Conservation (phyloP, 305 asterid genomes). For the Rubia tinctorum region DNA sequence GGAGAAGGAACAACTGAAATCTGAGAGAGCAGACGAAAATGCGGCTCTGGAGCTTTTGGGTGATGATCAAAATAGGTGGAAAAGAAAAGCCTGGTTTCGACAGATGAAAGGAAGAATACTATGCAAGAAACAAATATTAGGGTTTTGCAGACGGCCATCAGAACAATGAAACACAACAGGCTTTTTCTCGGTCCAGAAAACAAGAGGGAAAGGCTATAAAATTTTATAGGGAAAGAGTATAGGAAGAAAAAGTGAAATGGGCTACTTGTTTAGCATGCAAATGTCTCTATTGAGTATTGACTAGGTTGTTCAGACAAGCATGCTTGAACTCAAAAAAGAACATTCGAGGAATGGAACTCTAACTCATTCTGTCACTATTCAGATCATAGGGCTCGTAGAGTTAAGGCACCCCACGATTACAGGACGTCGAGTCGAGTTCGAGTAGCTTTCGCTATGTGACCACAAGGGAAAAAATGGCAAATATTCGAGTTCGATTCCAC, state of each 20-base stretch:
- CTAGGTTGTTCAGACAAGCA: slow-evolving; percentile 33
- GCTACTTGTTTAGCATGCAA: slow-evolving; percentile 27
- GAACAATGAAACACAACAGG: not conserved
- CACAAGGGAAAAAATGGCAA: slow-evolving; percentile 21
- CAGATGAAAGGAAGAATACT: slow-evolving; percentile 25
- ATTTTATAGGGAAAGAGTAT: not conserved
- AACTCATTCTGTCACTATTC: slow-evolving; percentile 28
- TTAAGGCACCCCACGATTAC: slow-evolving; percentile 45
- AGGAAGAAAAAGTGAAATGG: slow-evolving; percentile 23
- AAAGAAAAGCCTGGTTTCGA: slow-evolving; percentile 34
- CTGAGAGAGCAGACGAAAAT: slow-evolving; percentile 33
- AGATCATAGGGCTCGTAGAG: slow-evolving; percentile 31
- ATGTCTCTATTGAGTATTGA: slow-evolving; percentile 18
- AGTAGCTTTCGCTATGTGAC: slow-evolving; percentile 33
- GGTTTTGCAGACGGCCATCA: slow-evolving; percentile 29
- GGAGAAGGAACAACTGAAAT: slow-evolving; percentile 18
- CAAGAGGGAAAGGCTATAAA: slow-evolving; percentile 7
- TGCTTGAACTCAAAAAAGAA: not conserved
- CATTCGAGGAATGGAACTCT: slow-evolving; percentile 10
- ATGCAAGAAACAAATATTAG: slow-evolving; percentile 23
- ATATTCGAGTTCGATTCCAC: not conserved
- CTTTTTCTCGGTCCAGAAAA: slow-evolving; percentile 1
- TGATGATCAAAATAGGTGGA: no score
- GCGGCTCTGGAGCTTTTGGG: slow-evolving; percentile 5
- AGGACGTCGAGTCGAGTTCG: slow-evolving; percentile 30